phyloP scores from a whole-genome alignment of 116 monocot genomes.

The Papilionanthe hybrid region DNA sequence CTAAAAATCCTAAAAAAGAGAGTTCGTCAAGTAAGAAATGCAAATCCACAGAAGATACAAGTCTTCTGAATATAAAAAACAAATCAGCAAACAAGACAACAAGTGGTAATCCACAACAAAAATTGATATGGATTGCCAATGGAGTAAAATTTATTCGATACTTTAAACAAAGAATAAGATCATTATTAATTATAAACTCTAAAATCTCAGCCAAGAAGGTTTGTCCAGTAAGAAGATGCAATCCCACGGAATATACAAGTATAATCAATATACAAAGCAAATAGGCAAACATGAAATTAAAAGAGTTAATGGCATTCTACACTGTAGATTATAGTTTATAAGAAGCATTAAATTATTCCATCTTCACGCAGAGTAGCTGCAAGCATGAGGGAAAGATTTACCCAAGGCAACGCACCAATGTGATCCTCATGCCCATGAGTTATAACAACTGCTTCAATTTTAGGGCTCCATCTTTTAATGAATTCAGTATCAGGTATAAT shows the following conservation, averaged over 20 bases:
- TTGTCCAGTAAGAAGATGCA: background rate
- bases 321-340: background rate
- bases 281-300: background rate
- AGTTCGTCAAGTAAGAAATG: background rate
- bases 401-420: constrained; percentile 99
- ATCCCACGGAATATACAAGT: background rate
- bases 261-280: background rate
- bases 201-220: background rate
- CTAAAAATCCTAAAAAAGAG: background rate
- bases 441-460: constrained; percentile 96
- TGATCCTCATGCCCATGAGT: constrained; percentile 99
- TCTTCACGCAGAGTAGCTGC: constrained; percentile 8
- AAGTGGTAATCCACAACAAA: background rate
- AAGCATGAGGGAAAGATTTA: constrained; percentile 43
- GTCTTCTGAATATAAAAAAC: background rate
- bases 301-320: background rate
- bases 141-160: too few relatives aligned
- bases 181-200: background rate
- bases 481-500: constrained; percentile 96
- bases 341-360: background rate
- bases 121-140: too few relatives aligned
- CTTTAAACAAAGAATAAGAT: too few relatives aligned
- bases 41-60: background rate
- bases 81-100: background rate
- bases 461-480: constrained; percentile 96